Percentiles rank a stretch among this genome's conserved stretches.
Evolutionary conservation across 306 rosid genomes (phyloP).

Genomic region (Leucaena leucocephala): DNA sequence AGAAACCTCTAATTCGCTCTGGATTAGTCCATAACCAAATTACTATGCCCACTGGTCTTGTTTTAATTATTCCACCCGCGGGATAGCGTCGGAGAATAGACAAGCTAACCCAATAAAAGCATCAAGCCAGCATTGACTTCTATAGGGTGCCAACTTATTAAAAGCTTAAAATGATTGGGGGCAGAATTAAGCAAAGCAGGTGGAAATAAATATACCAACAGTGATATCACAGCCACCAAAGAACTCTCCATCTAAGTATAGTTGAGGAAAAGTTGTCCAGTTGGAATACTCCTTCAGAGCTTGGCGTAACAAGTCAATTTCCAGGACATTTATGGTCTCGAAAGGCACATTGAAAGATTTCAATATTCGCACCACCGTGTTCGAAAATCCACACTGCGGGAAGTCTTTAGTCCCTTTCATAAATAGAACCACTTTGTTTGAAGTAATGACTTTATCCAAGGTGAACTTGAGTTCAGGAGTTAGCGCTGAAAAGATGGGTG

Average conservation of each 20-base stretch:
- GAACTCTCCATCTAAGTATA: slow-evolving; percentile 94
- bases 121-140: neutral
- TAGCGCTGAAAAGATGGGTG: slow-evolving; percentile 56
- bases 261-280: slow-evolving; percentile 99
- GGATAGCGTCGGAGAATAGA: slow-evolving; percentile 16
- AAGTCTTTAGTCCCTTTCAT: slow-evolving; percentile 95
- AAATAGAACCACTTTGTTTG: slow-evolving; percentile 80
- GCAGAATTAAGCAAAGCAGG: slow-evolving; percentile 7
- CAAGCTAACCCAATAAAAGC: neutral
- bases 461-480: slow-evolving; percentile 85
- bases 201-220: slow-evolving; percentile 55
- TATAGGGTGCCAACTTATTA: neutral
- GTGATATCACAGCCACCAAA: slow-evolving; percentile 99
- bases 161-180: neutral
- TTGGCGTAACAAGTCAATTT: slow-evolving; percentile 80
- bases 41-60: slow-evolving; percentile 1
- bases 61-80: slow-evolving; percentile 18
- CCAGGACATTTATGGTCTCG: slow-evolving; percentile 75
- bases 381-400: slow-evolving; percentile 97
- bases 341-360: slow-evolving; percentile 75
- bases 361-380: slow-evolving; percentile 89
- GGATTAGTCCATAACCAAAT: slow-evolving; percentile 11
- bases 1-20: neutral
- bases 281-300: slow-evolving; percentile 82
- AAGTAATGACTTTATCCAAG: slow-evolving; percentile 81